Evolutionary conservation across 495 filamentous ascomycete genomes (phyloP), one percentile per base, ranked within the genome.

Genomic region (Bombardia bombarda): DNA sequence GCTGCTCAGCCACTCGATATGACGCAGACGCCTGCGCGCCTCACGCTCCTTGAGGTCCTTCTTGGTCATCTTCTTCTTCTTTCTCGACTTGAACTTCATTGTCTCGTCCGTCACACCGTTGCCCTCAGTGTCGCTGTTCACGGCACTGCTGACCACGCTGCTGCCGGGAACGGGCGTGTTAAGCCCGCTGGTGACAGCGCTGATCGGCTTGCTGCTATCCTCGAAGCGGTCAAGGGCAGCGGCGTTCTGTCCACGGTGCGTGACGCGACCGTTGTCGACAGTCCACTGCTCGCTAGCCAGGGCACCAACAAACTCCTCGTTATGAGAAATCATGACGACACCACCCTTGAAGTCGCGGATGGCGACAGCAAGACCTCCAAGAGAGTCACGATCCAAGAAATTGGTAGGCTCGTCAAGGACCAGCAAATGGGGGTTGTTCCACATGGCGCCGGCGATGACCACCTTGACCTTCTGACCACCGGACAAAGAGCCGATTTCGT

Each of bases 381-480:
- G 82, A 0, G 88, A 93, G 68, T 98, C 93, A 52, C 92, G 87
- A 53, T 98, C 92, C 68, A 98, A 79, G 76, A 95, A 98, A 73
- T 98, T 98, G 65, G 92, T 97, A 23, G 92, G 92, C 68, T 98
- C 92, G 78, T 98, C 92, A 13, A 98, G 83, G 14, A 98, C 92
- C 38, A 98, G 79, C 47, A 98, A 69, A 71, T 98, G 92, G 0
- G 92, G 92, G 72, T 95, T 97, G 67, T 95, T 95, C 92, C 90
- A 95, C 88, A 95, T 92, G 47, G 87, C 87, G 52, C 86, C 88
- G n/a, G 92, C 90, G 35, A 98, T 78, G 36, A 98, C 92, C 33
- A 98, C 92, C 76, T 98, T 98, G 67, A 98, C 92, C 68, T 98
- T 98, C 61, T 98, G 92, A n/a, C 92, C 92, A 67, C 92, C 92